Base-by-base conservation (phyloP, 2,329 filamentous ascomycete genomes). In the Cordyceps javanica region DNA sequence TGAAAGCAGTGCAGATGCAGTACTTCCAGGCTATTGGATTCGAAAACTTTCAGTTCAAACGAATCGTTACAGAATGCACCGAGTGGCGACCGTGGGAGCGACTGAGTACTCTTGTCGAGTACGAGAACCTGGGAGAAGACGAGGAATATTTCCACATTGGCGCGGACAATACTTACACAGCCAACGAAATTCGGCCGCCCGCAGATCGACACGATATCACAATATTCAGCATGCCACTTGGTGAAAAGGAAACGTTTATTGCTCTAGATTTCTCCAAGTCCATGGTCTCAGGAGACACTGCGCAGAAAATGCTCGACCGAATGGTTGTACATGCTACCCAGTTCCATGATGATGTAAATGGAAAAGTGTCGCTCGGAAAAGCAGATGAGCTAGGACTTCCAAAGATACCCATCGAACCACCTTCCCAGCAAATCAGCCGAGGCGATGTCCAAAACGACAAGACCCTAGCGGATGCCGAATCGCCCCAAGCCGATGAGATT, bases 61-160 rank as follows among this genome's bases (percentile, higher is more conserved):
- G 54, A 1, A 46, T 56, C 2, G 54, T 56, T 21, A 16, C 14
- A 19, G 42, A 49, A 16, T 56, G 54, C 23, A 56, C 54, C 19
- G 42, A 28, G 14, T 56, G 54, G 54, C 30, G 32, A 28, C 44
- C 54, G 14, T 56, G 54, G 54, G 41, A 56, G 19, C 39, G 54
- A n/a, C 54, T 56, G 54, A 39, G 41, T 44, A 48, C 54, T 30
- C 54, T 56, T 28, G 54, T 56, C 9, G 54, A 56, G 54, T 56
- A 56, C 28, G 54, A 56, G 19, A 56, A 56, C n/a, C 54, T 56
- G 8, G 54, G 44, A 10, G 54, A 56, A 30, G 54, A 56, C 14
- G 36, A 42, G 5, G 39, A 26, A n/a, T 45, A 25, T 7, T 56
- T 56, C 34, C 28, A 8, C 8, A 49, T 56, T 8, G 41, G 48